phyloP scores from a whole-genome alignment of 345 rosid genomes.

The Noccaea bulbosa region DNA sequence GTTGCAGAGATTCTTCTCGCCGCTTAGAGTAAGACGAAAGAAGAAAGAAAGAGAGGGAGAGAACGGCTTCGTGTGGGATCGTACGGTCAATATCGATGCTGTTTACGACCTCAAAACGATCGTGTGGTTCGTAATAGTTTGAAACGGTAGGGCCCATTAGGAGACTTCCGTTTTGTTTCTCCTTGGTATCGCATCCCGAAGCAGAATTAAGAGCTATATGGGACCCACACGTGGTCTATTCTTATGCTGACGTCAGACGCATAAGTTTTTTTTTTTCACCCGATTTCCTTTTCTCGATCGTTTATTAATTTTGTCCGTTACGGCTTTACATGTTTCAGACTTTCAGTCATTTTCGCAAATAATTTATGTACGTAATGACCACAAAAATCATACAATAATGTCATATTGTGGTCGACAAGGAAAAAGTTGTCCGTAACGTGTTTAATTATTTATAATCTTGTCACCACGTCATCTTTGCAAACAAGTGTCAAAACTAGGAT shows the following conservation, averaged over 20 bases:
- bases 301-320: conserved; percentile 39
- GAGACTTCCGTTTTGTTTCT: conserved; percentile 41
- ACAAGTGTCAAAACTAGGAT: too few species aligned
- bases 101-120: neutral
- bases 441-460: too few species aligned
- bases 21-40: conserved; percentile 31
- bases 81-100: conserved; percentile 24
- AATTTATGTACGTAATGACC: neutral
- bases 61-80: conserved; percentile 25
- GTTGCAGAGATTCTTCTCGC: conserved; percentile 39
- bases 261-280: neutral
- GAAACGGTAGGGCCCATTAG: conserved; percentile 19
- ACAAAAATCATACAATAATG: neutral
- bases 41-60: conserved; percentile 1
- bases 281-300: conserved; percentile 12
- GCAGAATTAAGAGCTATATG: conserved; percentile 1
- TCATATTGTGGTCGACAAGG: neutral
- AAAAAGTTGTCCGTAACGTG: too few species aligned
- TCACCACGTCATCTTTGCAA: too few species aligned
- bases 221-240: conserved; percentile 26
- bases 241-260: conserved; percentile 36
- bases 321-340: conserved; percentile 24
- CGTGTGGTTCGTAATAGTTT: conserved; percentile 7
- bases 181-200: conserved; percentile 35
- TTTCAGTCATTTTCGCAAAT: conserved; percentile 9